phyloP scores from a whole-genome alignment of 2,329 filamentous ascomycete species.

The Herpotrichia juniperi region DNA sequence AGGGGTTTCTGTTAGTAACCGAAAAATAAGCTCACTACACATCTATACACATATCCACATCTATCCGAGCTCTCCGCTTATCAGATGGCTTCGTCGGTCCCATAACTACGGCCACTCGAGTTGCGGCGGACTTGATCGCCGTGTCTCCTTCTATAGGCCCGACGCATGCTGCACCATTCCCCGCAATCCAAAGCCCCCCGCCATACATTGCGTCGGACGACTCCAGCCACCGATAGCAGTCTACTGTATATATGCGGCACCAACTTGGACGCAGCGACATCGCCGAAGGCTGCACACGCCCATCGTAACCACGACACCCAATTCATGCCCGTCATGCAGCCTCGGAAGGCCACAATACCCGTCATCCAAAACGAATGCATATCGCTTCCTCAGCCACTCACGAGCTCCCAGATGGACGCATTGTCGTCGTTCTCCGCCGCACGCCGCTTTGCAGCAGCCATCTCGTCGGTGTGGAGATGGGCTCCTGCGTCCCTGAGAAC shows the following conservation, averaged over 20 bases:
- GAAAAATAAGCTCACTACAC: constrained; percentile 19
- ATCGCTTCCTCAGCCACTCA: constrained; percentile 35
- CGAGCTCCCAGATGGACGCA: constrained; percentile 36
- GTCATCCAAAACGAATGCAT: constrained; percentile 18
- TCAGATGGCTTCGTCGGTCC: neutral
- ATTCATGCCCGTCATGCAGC: constrained; percentile 12
- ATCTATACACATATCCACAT: too few species aligned
- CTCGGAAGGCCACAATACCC: constrained; percentile 33
- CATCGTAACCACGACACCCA: constrained; percentile 17
- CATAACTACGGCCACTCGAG: too few species aligned
- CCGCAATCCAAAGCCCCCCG: neutral
- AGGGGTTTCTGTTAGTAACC: constrained; percentile 21
- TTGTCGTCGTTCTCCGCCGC: constrained; percentile 37
- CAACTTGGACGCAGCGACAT: constrained; percentile 24
- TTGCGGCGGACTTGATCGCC: too few species aligned
- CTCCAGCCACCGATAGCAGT: too few species aligned
- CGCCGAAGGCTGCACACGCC: constrained; percentile 31
- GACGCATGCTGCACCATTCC: neutral
- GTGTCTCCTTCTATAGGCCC: neutral
- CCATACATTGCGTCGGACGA: too few species aligned
- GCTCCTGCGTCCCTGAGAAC: constrained; percentile 63
- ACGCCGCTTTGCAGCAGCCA: constrained; percentile 55
- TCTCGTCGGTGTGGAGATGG: constrained; percentile 64
- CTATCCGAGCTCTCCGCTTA: neutral
- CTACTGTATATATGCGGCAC: neutral